Base-by-base conservation (phyloP, 768 basidiomycete species). In the Trametes villosa region DNA sequence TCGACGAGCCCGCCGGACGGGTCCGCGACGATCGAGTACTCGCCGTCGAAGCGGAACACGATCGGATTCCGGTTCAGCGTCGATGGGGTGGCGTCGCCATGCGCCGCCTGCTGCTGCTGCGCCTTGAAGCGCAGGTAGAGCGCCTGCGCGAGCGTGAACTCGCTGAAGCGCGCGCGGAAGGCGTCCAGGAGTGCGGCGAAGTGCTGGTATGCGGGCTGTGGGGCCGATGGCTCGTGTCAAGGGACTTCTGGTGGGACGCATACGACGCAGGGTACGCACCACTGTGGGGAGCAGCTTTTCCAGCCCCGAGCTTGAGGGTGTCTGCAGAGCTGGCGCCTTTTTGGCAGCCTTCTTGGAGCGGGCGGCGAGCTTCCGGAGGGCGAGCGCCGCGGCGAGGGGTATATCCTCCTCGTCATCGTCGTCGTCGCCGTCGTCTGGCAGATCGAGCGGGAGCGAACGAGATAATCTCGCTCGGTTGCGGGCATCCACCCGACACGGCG, bases 1-100 rank as follows among this genome's bases (percentile, higher is more conserved):
- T 64, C 66, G 34, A 74, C 74, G 4, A 60, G 50, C 11, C 76
- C 76, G 34, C 67, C 69, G 9, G 72, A 47, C 18, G 82, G 66
- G 58, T 83, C 63, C 6, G 78, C 76, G 22, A 82, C 79, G 41
- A 79, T 69, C 1, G 82, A 79, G 70, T 74, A 83, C 71, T 85
- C 83, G 26, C 81, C 82, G 45, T 79, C 78, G 59, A 85, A 83
- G 26, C 70, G 71, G 65, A 85, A 84, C 6, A 65, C 46, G 47
- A 63, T 56, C 18, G 66, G 59, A 24, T 27, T 3, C 9, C 38
- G 27, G 9, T 15, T 34, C 4, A 41, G 49, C 29, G 24, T 48
- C 6, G 41, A 27, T 29, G n/a, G n/a, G n/a, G n/a, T n/a, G n/a
- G n/a, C 24, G 26, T 45, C 41, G 31, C 36, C 9, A 3, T 24